Evolutionary conservation across 768 basidiomycete genomes (phyloP), one percentile per base, ranked within the genome.

Genomic region (Tulasnella sp.): DNA sequence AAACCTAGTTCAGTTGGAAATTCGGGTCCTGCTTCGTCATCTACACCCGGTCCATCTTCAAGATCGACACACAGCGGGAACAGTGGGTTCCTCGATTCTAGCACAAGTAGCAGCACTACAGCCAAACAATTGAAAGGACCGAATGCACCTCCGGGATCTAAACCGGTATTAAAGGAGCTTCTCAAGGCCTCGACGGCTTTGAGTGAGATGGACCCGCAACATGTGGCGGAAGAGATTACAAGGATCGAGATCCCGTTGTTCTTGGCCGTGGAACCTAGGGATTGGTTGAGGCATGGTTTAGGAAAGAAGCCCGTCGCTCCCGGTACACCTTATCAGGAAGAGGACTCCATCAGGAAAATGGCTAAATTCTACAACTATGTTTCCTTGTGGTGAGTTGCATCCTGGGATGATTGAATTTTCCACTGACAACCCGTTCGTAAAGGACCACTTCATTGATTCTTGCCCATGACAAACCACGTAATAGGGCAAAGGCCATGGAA

Each of bases 381-480:
- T 29, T 86, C 81, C 6, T 76, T 81, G 60, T 92, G 88, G 90
- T 86, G 58, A 45, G 74, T 55, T 4, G 27, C 5, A 20, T 5
- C 10, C 15, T 15, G 3, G 12, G 41, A 16, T 39, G 43, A 19
- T 15, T 34, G 24, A 12, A 27, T 8, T 20, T 22, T 49, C 37
- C 13, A 16, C 13, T 25, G 7, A 13, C 27, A 46, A 27, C 56
- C 56, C 37, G 32, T 55, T 27, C 16, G 15, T 15, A 13, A 55
- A 93, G 92, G 90, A 86, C 91, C 45, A 78, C 83, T 7, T 90
- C 90, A 13, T 67, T 98, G 52, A 90, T 99, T 47, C 68, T 98
- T 70, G 40, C 78, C 77, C 33, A 77, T 68, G 8, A 73, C 74
- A 40, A 56, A 53, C 41, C 66, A 48, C 5, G 46, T 43, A 34